Percentiles rank a stretch among this genome's conserved stretches.
Conservation (phyloP, 768 basidiomycete genomes). For the Thelephora aurantiotincta region DNA sequence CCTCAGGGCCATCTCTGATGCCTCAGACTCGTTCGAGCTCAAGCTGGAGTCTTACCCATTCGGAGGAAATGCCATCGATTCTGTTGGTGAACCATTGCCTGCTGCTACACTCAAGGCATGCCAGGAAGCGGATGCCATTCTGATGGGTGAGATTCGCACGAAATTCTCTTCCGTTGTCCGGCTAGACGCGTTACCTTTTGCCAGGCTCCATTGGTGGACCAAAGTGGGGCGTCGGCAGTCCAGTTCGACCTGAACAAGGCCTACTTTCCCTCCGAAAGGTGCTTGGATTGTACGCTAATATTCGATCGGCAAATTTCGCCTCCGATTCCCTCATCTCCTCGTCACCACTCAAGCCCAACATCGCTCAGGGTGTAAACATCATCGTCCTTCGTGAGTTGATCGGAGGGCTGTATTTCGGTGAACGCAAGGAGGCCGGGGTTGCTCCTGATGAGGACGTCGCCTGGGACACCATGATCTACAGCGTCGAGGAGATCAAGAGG, state of each 20-base stretch:
- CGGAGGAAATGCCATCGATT: slow-evolving; percentile 90
- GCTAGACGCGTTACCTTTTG: no score
- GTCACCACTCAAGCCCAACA: slow-evolving; percentile 78
- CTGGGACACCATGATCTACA: slow-evolving; percentile 91
- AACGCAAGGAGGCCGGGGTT: slow-evolving; percentile 74
- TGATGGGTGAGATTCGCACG: slow-evolving; percentile 56
- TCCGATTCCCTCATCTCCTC: slow-evolving; percentile 78
- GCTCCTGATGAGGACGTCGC: slow-evolving; percentile 54
- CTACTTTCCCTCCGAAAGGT: slow-evolving; percentile 80
- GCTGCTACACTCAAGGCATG: slow-evolving; percentile 78
- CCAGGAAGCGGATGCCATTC: slow-evolving; percentile 85
- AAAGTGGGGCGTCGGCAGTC: slow-evolving; percentile 87
- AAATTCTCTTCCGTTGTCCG: neutral
- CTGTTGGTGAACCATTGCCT: slow-evolving; percentile 73
- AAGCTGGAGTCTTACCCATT: slow-evolving; percentile 66
- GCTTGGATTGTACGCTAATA: slow-evolving; percentile 94
- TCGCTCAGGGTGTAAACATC: slow-evolving; percentile 77
- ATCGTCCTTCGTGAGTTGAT: slow-evolving; percentile 95
- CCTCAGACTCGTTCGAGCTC: slow-evolving; percentile 53
- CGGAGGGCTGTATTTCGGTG: slow-evolving; percentile 91
- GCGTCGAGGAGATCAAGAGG: slow-evolving; percentile 78
- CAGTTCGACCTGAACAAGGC: slow-evolving; percentile 87
- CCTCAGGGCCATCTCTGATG: slow-evolving; percentile 53
- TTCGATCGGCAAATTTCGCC: slow-evolving; percentile 91
- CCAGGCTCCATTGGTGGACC: slow-evolving; percentile 96